Evolutionary conservation across 2,329 filamentous ascomycete species (phyloP), one percentile per base, ranked within the genome.

Genomic region (Arthrobotrys conoides): DNA sequence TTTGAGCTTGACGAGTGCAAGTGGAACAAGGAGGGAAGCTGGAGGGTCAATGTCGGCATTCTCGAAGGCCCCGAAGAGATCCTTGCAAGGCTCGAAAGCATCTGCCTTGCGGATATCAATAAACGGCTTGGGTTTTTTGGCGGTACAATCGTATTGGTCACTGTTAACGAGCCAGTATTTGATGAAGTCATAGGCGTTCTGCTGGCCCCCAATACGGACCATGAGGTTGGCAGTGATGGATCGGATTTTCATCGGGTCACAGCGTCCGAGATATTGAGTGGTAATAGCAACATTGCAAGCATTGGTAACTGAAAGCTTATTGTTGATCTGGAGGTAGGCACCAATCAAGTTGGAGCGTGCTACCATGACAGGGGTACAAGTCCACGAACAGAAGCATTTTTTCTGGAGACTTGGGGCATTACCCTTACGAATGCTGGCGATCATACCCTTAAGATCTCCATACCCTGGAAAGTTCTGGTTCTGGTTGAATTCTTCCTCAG

Each of bases 1-100:
- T 27, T 73, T 73, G 70, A 73, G 27, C 27, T 73, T 73, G 27
- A 73, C 53, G 12, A 73, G 70, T 0, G 63, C 49, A 16, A 73
- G 51, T 14, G 48, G 27, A 30, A 73, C 4, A 18, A 73, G 51
- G n/a, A 59, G 38, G 0, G 66, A 49, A 3, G 30, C 16, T 8
- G 61, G 61, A 20, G 61, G 61, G 10, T 27, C 16, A 4, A 61
- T 18, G 12, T n/a, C 38, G n/a, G n/a, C 41, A 5, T 48, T 9
- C 8, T 48, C n/a, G 61, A 65, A 65, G 14, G 16, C 41, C 8
- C 9, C 9, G 16, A 65, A 16, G 41, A 65, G 61, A 14, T 16
- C 6, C 22, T 33, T 16, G 53, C 24, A 61, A 12, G 33, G 33
- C 20, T 73, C 63, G 3, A 73, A 61, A n/a, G 51, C 24, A 63